Base-by-base conservation (phyloP, 2,329 filamentous ascomycete genomes). In the Phialocephala subalpina region DNA sequence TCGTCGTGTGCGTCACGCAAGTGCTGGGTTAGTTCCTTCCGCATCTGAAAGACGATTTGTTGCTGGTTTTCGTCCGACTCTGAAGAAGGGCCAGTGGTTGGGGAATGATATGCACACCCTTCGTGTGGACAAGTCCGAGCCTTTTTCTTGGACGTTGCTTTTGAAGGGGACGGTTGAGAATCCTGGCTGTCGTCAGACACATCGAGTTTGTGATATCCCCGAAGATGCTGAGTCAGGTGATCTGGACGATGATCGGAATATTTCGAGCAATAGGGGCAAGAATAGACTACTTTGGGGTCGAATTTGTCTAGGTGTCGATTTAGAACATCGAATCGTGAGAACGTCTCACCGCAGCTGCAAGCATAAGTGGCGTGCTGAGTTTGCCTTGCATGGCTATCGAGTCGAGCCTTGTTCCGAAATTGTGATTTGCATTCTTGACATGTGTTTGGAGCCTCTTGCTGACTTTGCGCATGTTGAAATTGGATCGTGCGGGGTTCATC, bases 161-260 rank as follows among this genome's bases (percentile, higher is more conserved):
- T 49, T 14, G 9, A 20, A 27, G 22, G 20, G n/a, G n/a, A 6
- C 45, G 45, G n/a, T 14, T 49, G 16, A 22, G 7, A 22, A 4
- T 22, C 14, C 29, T 16, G 38, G 33, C 2, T n/a, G 55, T 5
- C 16, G 40, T 47, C 16, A 59, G 57, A 55, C 7, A 36, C 20
- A 0, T 77, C 72, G n/a, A 77, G 74, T 35, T 76, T 73, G 67
- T 80, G 79, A 45, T 78, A 79, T 0, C 72, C 72, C 1, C 68
- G 68, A 25, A 80, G 66, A 60, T 80, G 79, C 33, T 80, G 78
- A 1, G 71, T 63, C 0, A 80, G 70, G 59, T 81, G 78, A 57
- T 80, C 78, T 12, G 71, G 75, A 18, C 79, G 76, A 40, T 72
- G 74, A 62, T 75, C 77, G 12, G 70, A 72, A 56, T 77, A 70